A percentile compares a stretch with the other conserved stretches of the same genome.
phyloP scores from a whole-genome alignment of 352 stramenopile species.

The Pythium pyrilobum region DNA sequence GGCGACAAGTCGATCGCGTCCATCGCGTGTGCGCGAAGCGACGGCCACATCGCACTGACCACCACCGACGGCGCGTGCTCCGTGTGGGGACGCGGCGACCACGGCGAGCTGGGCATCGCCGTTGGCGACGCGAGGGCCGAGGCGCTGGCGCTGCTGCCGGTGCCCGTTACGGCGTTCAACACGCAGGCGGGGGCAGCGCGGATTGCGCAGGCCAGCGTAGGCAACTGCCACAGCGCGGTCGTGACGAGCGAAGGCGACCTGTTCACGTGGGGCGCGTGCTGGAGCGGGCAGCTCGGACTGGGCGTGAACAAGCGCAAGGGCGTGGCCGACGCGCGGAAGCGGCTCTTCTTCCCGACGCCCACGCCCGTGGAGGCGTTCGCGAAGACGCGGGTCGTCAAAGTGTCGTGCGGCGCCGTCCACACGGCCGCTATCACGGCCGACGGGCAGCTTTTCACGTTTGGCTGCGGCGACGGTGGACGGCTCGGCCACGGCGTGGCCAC shows the following conservation, averaged over 20 bases:
- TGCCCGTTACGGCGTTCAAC: slow-evolving; percentile 5
- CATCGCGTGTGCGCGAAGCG: slow-evolving; percentile 38
- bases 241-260: slow-evolving; percentile 43
- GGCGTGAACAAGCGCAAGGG: slow-evolving; percentile 50
- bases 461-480: slow-evolving; percentile 87
- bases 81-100: slow-evolving; percentile 55
- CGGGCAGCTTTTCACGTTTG: slow-evolving; percentile 77
- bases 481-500: slow-evolving; percentile 66
- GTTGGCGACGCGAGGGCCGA: slow-evolving; percentile 6
- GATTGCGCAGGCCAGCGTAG: slow-evolving; percentile 40
- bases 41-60: slow-evolving; percentile 43
- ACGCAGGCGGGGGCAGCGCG: neutral
- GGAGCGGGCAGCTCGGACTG: slow-evolving; percentile 65
- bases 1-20: slow-evolving; percentile 17
- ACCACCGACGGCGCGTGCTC: slow-evolving; percentile 36
- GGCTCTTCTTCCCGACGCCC: slow-evolving; percentile 60
- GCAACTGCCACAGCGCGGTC: slow-evolving; percentile 55
- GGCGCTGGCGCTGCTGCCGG: neutral
- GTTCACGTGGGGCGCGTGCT: slow-evolving; percentile 64
- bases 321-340: slow-evolving; percentile 35
- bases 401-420: slow-evolving; percentile 89
- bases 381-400: slow-evolving; percentile 37
- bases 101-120: slow-evolving; percentile 48
- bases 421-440: slow-evolving; percentile 51
- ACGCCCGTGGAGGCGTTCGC: slow-evolving; percentile 51